phyloP scores from a whole-genome alignment of 2,329 filamentous ascomycete species.

The Thielaviopsis musarum region DNA sequence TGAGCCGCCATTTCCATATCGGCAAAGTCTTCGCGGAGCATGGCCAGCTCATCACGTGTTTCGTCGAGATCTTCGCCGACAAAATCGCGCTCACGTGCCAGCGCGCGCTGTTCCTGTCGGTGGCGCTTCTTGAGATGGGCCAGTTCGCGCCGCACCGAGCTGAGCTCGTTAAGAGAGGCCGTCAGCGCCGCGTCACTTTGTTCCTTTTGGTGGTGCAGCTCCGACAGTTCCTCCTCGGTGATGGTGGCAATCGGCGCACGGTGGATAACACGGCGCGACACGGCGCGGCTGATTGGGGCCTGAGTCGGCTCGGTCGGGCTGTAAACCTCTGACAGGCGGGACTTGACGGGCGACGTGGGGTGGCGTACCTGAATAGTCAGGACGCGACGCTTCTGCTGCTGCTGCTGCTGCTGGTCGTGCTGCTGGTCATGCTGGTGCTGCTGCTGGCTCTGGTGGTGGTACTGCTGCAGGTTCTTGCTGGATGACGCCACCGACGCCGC shows the following conservation, averaged over 20 bases:
- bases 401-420: neutral
- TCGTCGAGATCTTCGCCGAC: conserved; percentile 74
- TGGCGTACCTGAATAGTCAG: conserved; percentile 11
- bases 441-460: too few relatives aligned
- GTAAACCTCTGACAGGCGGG: conserved; percentile 2
- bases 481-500: neutral
- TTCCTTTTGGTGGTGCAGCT: conserved; percentile 5
- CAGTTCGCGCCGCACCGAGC: conserved; percentile 37
- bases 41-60: conserved; percentile 7
- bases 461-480: too few relatives aligned
- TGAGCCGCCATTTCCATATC: conserved; percentile 55
- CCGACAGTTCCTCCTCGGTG: conserved; percentile 7
- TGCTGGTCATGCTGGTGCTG: neutral
- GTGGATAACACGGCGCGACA: neutral
- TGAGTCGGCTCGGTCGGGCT: conserved; percentile 1
- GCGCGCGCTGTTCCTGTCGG: conserved; percentile 7
- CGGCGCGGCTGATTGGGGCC: neutral
- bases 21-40: conserved; percentile 9
- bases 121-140: conserved; percentile 2
- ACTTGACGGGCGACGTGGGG: conserved; percentile 2
- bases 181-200: conserved; percentile 8
- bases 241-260: neutral
- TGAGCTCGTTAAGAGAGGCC: conserved; percentile 58
- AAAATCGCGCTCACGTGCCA: conserved; percentile 34
- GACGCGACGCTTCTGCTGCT: conserved; percentile 4